phyloP scores from a whole-genome alignment of 768 basidiomycete genomes.

The Botryobasidium botryosum region DNA sequence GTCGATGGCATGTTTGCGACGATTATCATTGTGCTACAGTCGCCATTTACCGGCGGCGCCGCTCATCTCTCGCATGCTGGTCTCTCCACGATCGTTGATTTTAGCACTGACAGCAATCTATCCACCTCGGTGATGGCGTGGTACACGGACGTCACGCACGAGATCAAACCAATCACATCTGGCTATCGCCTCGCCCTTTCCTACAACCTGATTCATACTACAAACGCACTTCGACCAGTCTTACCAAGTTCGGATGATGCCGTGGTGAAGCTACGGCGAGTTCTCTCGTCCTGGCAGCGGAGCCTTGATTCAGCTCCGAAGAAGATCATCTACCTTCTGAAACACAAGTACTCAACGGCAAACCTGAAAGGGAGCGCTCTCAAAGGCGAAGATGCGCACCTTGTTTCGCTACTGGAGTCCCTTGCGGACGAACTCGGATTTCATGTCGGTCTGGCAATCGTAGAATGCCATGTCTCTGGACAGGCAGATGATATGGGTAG shows the following conservation, averaged over 20 bases:
- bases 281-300: conserved; percentile 25
- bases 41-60: conserved; percentile 26
- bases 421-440: not conserved
- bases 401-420: not conserved
- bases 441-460: conserved; percentile 5
- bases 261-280: conserved; percentile 16
- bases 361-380: not conserved
- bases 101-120: conserved; percentile 18
- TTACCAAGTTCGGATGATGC: conserved; percentile 9
- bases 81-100: conserved; percentile 23
- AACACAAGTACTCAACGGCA: conserved; percentile 1
- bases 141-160: conserved; percentile 37
- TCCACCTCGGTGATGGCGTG: conserved; percentile 29
- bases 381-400: not conserved
- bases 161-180: conserved; percentile 32
- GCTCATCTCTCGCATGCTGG: conserved; percentile 27
- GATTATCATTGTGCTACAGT: conserved; percentile 31
- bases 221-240: conserved; percentile 14
- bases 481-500: not conserved
- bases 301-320: conserved; percentile 3
- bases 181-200: conserved; percentile 36
- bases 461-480: conserved; percentile 17
- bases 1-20: conserved; percentile 35
- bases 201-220: conserved; percentile 35
- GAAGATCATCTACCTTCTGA: not conserved